Percentiles rank a stretch among this genome's conserved stretches.
Evolutionary conservation across 805 yeast species (phyloP).

Genomic region (Hanseniaspora mollemarum): DNA sequence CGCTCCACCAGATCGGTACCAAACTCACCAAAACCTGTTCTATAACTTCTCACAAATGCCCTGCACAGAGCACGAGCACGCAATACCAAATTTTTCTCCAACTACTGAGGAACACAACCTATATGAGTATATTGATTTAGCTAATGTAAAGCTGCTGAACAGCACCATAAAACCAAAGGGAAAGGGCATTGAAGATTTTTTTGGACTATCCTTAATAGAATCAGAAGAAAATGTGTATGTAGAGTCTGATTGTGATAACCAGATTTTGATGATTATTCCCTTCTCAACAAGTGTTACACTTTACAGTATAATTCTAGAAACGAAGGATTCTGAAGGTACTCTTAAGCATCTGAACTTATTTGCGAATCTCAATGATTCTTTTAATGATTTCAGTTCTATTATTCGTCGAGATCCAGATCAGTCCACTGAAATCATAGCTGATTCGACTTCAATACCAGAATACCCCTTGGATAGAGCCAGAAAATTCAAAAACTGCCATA

Average conservation of each 20-base stretch:
- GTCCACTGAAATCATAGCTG: conserved; percentile 45
- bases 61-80: conserved; percentile 32
- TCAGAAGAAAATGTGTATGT: conserved; percentile 39
- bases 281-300: conserved; percentile 66
- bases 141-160: conserved; percentile 54
- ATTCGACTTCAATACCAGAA: conserved; percentile 31
- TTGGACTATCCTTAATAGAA: conserved; percentile 24
- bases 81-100: conserved; percentile 51
- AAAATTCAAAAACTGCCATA: conserved; percentile 55
- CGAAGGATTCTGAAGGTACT: conserved; percentile 39
- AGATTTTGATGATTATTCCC: conserved; percentile 65
- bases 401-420: conserved; percentile 26
- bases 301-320: conserved; percentile 50
- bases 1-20: too few species aligned
- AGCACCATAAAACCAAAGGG: conserved; percentile 37
- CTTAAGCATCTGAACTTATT: conserved; percentile 60
- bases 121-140: conserved; percentile 46
- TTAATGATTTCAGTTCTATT: conserved; percentile 6
- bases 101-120: conserved; percentile 63
- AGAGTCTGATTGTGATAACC: conserved; percentile 72
- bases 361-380: conserved; percentile 39
- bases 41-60: neutral
- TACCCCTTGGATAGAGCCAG: conserved; percentile 63
- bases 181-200: conserved; percentile 33
- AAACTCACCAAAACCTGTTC: too few species aligned